phyloP scores from a whole-genome alignment of 2,329 filamentous ascomycete species.

The Hymenoscyphus fraxineus region DNA sequence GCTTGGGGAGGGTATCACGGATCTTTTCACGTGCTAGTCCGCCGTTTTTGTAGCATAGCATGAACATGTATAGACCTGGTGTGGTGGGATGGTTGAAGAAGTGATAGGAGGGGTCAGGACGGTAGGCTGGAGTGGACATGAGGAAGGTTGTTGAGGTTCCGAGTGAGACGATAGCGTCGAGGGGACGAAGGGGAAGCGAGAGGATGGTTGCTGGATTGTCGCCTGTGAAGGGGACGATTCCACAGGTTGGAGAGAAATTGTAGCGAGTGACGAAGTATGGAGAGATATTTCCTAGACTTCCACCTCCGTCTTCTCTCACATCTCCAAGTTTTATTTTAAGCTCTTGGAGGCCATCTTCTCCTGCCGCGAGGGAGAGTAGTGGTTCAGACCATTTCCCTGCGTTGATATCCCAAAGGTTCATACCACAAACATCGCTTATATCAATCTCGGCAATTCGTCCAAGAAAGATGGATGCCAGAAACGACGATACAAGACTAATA shows the following conservation, averaged over 20 bases:
- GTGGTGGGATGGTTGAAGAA: slow-evolving; percentile 98
- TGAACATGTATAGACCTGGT: slow-evolving; percentile 94
- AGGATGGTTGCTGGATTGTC: slow-evolving; percentile 97
- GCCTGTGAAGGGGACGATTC: slow-evolving; percentile 82
- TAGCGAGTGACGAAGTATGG: slow-evolving; percentile 76
- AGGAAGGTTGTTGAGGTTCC: slow-evolving; percentile 96
- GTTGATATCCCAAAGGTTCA: slow-evolving; percentile 93
- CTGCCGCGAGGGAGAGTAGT: slow-evolving; percentile 70
- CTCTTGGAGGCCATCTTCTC: slow-evolving; percentile 53
- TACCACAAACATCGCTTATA: slow-evolving; percentile 90
- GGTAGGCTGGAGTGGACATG: slow-evolving; percentile 92
- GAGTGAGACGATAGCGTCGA: slow-evolving; percentile 90
- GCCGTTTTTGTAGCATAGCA: slow-evolving; percentile 99
- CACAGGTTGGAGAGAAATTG: slow-evolving; percentile 71
- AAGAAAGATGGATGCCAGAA: slow-evolving; percentile 85
- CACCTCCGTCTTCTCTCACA: slow-evolving; percentile 76
- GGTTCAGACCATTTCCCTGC: slow-evolving; percentile 68
- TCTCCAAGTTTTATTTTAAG: slow-evolving; percentile 76
- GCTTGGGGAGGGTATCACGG: slow-evolving; percentile 69
- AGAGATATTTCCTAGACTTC: slow-evolving; percentile 70
- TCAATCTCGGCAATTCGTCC: slow-evolving; percentile 85
- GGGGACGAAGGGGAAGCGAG: slow-evolving; percentile 77
- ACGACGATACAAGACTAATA: slow-evolving; percentile 93
- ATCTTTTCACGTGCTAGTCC: slow-evolving; percentile 87
- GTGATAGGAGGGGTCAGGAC: slow-evolving; percentile 85